These are phyloP conservation scores for Platanus orientalis DNA, from an alignment of 164 flowering plant species.

Conservation along the genomic window DNA sequence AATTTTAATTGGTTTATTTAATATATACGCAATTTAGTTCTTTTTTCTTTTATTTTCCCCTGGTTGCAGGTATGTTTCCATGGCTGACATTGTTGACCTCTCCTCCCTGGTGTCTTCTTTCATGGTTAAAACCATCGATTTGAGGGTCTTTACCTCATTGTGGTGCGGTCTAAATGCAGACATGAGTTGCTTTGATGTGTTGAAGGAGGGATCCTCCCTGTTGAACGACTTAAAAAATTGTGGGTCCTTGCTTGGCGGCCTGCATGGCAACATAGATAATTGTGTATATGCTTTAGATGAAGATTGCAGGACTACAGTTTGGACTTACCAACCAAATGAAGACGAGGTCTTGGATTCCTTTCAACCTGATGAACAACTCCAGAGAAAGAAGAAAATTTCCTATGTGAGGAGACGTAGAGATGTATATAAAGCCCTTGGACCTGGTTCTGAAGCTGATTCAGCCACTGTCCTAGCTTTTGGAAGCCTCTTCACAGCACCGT, in stretches of 20 bases:
- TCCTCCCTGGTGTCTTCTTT: conserved; percentile 50
- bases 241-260: conserved; percentile 64
- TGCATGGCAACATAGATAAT: conserved; percentile 35
- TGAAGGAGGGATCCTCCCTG: conserved; percentile 21
- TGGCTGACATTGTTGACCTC: conserved; percentile 72
- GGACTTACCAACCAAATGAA: conserved; percentile 63
- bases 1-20: neutral
- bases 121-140: conserved; percentile 51
- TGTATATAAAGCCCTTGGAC: conserved; percentile 65
- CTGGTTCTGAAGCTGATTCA: conserved; percentile 56
- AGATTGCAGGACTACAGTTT: conserved; percentile 84
- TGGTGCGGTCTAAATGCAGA: conserved; percentile 55
- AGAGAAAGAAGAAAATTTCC: conserved; percentile 59
- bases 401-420: conserved; percentile 68
- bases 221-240: conserved; percentile 53
- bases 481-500: conserved; percentile 75
- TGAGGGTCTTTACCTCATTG: conserved; percentile 54
- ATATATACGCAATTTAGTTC: neutral
- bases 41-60: conserved; percentile 1
- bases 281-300: conserved; percentile 73
- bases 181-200: conserved; percentile 34
- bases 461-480: conserved; percentile 81
- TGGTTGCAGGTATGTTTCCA: conserved; percentile 81
- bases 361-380: conserved; percentile 79
- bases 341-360: conserved; percentile 64